These are phyloP conservation scores for Chlorencoelia australis DNA, from an alignment of 2,329 filamentous ascomycete genomes.

Conservation along the genomic window DNA sequence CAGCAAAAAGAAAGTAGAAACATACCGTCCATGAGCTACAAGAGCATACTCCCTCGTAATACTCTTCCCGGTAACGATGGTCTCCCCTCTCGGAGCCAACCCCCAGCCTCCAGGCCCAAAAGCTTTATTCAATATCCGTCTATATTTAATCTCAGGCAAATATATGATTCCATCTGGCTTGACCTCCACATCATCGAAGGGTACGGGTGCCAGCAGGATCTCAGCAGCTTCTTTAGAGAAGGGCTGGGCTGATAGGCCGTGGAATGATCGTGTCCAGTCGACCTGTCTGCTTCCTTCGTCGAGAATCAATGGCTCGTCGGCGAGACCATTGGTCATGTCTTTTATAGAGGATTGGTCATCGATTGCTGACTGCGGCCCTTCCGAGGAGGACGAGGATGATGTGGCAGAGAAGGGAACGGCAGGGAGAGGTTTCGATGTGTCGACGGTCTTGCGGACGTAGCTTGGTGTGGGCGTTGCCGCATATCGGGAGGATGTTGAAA, in stretches of 20 bases:
- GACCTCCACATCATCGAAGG: slow-evolving; percentile 76
- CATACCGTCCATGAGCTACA: slow-evolving; percentile 76
- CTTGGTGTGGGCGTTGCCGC: slow-evolving; percentile 19
- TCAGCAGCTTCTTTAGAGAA: slow-evolving; percentile 56
- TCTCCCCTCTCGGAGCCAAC: slow-evolving; percentile 75
- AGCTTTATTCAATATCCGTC: slow-evolving; percentile 76
- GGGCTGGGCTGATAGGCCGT: slow-evolving; percentile 52
- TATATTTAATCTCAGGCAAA: slow-evolving; percentile 95
- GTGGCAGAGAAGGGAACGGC: slow-evolving; percentile 2
- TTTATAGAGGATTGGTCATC: slow-evolving; percentile 25
- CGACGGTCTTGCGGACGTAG: slow-evolving; percentile 16
- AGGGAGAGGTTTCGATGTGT: slow-evolving; percentile 4
- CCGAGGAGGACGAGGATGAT: slow-evolving; percentile 2
- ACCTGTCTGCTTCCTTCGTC: slow-evolving; percentile 42
- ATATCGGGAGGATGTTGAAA: slow-evolving; percentile 16
- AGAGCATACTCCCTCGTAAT: slow-evolving; percentile 90
- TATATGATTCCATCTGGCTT: slow-evolving; percentile 97
- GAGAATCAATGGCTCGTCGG: slow-evolving; percentile 38
- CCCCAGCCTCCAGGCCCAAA: slow-evolving; percentile 97
- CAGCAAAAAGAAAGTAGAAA: slow-evolving; percentile 7
- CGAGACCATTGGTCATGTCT: slow-evolving; percentile 39
- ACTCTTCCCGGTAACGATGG: slow-evolving; percentile 43
- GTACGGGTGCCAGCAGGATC: slow-evolving; percentile 52
- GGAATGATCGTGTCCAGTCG: slow-evolving; percentile 66
- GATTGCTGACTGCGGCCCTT: slow-evolving; percentile 49